phyloP scores from a whole-genome alignment of 2,329 filamentous ascomycete species.

The Cladosporium sp. region DNA sequence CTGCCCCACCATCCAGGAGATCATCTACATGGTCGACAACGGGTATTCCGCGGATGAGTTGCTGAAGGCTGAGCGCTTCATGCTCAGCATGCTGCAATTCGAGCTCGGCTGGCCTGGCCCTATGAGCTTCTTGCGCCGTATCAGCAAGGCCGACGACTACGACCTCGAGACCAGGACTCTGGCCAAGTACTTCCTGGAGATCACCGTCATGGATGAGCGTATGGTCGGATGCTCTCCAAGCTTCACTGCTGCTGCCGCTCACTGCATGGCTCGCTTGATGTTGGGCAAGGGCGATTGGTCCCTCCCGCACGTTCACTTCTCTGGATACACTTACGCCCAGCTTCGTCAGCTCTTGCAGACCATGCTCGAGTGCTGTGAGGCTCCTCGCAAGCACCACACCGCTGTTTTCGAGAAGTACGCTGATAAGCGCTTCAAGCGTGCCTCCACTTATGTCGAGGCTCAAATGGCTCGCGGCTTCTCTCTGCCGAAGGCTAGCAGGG shows the following conservation, averaged over 20 bases:
- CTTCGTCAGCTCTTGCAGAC: conserved; percentile 71
- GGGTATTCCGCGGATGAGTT: conserved; percentile 90
- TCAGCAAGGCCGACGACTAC: conserved; percentile 98
- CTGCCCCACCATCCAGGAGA: conserved; percentile 89
- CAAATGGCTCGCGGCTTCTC: conserved; percentile 50
- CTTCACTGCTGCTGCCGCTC: conserved; percentile 84
- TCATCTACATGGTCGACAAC: conserved; percentile 96
- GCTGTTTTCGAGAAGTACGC: conserved; percentile 92
- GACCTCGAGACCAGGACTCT: conserved; percentile 92
- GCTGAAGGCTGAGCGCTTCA: conserved; percentile 94
- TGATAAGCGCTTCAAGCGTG: conserved; percentile 81
- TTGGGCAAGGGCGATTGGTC: conserved; percentile 87
- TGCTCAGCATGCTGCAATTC: conserved; percentile 94
- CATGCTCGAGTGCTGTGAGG: conserved; percentile 83
- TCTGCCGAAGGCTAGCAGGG: background rate
- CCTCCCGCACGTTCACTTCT: conserved; percentile 82
- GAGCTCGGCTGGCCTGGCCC: conserved; percentile 97
- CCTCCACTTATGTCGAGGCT: conserved; percentile 72
- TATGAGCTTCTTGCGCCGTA: conserved; percentile 94
- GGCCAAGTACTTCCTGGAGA: conserved; percentile 95
- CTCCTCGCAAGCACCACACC: conserved; percentile 73
- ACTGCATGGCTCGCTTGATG: conserved; percentile 86
- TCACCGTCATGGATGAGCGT: conserved; percentile 96
- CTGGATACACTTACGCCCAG: conserved; percentile 85
- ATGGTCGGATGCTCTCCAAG: conserved; percentile 90